Percentiles rank a stretch among this genome's conserved stretches.
Conservation (phyloP, 257 asterid genomes). For the Agastache rugosa region DNA sequence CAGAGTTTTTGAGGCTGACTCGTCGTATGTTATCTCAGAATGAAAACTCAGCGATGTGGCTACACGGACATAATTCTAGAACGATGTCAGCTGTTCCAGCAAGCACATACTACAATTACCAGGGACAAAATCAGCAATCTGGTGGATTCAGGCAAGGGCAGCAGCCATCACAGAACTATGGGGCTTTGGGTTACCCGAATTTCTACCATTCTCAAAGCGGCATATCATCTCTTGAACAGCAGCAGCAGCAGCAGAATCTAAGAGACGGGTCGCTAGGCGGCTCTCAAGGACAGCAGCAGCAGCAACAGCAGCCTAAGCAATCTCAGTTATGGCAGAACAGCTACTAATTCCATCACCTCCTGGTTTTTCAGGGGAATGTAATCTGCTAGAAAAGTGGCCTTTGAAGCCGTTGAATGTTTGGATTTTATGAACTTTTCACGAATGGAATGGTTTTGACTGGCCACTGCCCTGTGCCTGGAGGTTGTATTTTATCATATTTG, state of each 20-base stretch:
- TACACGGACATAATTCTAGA: constrained; percentile 80
- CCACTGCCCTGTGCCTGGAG: constrained; percentile 44
- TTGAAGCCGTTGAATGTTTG: constrained; percentile 28
- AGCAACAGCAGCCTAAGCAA: constrained; percentile 56
- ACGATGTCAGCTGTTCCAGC: constrained; percentile 75
- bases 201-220: constrained; percentile 73
- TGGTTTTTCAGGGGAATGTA: constrained; percentile 48
- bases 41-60: constrained; percentile 83
- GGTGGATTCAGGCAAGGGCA: constrained; percentile 88
- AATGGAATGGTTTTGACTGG: constrained; percentile 41
- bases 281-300: constrained; percentile 56
- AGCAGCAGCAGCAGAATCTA: constrained; percentile 60
- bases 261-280: constrained; percentile 82
- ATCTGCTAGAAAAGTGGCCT: constrained; percentile 52
- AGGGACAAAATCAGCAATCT: constrained; percentile 76
- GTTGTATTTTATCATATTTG: constrained; percentile 36
- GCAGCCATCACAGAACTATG: constrained; percentile 78
- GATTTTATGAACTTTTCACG: constrained; percentile 18
- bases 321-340: constrained; percentile 84
- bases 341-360: constrained; percentile 58
- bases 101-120: constrained; percentile 70
- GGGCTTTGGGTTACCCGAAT: constrained; percentile 72
- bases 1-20: neutral
- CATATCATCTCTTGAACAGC: constrained; percentile 61
- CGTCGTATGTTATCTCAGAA: constrained; percentile 47